Evolutionary conservation across 2,329 filamentous ascomycete species (phyloP).

Genomic region (Cercospora sp.): DNA sequence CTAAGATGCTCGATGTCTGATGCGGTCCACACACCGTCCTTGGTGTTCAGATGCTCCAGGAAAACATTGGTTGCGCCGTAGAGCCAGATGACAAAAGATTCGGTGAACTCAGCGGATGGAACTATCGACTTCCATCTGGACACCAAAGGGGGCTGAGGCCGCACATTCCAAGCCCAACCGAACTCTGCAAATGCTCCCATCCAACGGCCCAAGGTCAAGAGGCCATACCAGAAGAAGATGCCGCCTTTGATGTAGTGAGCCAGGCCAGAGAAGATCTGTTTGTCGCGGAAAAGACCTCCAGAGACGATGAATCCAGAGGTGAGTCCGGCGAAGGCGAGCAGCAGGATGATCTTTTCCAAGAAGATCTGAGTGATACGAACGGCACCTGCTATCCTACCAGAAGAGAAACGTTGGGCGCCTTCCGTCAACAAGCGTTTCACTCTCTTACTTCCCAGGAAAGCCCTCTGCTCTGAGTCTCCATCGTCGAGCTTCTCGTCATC

Average conservation of each 20-base stretch:
- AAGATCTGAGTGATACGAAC: constrained; percentile 63
- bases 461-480: constrained; percentile 36
- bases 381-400: constrained; percentile 56
- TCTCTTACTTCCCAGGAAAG: constrained; percentile 46
- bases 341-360: constrained; percentile 74
- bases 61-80: constrained; percentile 92
- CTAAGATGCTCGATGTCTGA: constrained; percentile 88
- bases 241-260: constrained; percentile 94
- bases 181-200: constrained; percentile 85
- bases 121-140: constrained; percentile 62
- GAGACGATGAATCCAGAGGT: constrained; percentile 73
- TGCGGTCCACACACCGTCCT: constrained; percentile 69
- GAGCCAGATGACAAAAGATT: constrained; percentile 84
- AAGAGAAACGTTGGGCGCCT: constrained; percentile 37
- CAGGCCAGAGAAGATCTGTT: constrained; percentile 73
- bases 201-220: constrained; percentile 85
- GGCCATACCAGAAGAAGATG: constrained; percentile 90
- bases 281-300: constrained; percentile 69
- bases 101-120: constrained; percentile 82
- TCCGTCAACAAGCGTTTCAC: constrained; percentile 33
- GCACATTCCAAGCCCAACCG: constrained; percentile 94
- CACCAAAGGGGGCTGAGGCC: constrained; percentile 59
- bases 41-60: constrained; percentile 78
- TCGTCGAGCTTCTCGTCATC: constrained; percentile 37
- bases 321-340: constrained; percentile 73